Evolutionary conservation across 106 monocot genomes (phyloP), one percentile per base, ranked within the genome.

Genomic region (Dendrobium huoshanense): DNA sequence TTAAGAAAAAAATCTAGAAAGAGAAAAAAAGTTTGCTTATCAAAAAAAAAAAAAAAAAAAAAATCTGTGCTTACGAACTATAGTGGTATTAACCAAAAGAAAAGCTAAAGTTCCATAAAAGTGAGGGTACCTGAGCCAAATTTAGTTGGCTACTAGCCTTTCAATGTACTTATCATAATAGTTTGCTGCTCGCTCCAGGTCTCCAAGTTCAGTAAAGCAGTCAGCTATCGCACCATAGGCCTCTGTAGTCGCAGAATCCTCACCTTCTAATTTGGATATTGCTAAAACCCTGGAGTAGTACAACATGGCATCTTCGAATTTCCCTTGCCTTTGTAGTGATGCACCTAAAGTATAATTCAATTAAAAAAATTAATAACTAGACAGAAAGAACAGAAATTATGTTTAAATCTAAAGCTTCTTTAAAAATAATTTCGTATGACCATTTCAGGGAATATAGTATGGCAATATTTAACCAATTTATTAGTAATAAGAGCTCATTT

Each of bases 141-240:
- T 40, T 87, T 49, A 94, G 77, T 94, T 91, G 9, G 80, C 81
- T 77, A 91, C 81, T 18, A 94, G 58, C 81, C 91, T 88, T 18
- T 88, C 88, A 37, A 94, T 94, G 78, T 94, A 94, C 77, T 89
- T 81, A 61, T 94, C 94, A 29, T 94, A 94, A 75, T 89, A 94
- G 79, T 87, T 89, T n/a, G 89, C 94, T 18, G 94, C 94, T 78
- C 83, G 78, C 79, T 94, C 94, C 42, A 94, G 87, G 55, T 94
- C 94, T 77, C 91, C 94, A 41, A 94, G 85, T 75, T 91, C 94
- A 4, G 94, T 94, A 55, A 89, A 94, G 85, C 91, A 94, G 72
- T 91, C 94, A 13, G 94, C 94, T 48, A 91, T 94, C 13, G 94
- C 89, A 45, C 91, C 94, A 72, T 88, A 94, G 0, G 91, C 91